These are phyloP conservation scores for Kwoniella heveanensis DNA, from an alignment of 768 basidiomycete genomes.

Conservation along the genomic window DNA sequence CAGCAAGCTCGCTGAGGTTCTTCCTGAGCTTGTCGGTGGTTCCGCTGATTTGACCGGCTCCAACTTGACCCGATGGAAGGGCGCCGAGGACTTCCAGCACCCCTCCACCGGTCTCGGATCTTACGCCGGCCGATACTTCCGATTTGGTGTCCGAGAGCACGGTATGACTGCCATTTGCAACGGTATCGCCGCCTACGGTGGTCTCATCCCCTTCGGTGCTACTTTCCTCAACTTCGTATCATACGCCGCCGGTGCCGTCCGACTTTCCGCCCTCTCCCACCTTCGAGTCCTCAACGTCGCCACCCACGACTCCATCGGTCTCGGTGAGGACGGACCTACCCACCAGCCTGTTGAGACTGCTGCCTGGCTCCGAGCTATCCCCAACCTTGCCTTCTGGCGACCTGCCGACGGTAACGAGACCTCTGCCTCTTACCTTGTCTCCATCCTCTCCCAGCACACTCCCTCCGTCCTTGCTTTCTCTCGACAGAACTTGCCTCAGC, in stretches of 20 bases:
- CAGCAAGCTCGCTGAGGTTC: conserved; percentile 68
- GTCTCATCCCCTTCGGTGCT: conserved; percentile 83
- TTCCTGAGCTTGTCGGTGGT: conserved; percentile 84
- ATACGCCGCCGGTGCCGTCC: conserved; percentile 88
- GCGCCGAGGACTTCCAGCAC: conserved; percentile 80
- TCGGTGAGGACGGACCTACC: conserved; percentile 84
- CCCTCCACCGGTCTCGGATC: conserved; percentile 79
- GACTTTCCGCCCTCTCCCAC: conserved; percentile 82
- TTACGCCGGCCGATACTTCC: conserved; percentile 86
- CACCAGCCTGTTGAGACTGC: conserved; percentile 93
- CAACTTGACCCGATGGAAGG: conserved; percentile 73
- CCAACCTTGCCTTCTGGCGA: conserved; percentile 81
- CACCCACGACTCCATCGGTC: conserved; percentile 90
- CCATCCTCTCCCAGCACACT: conserved; percentile 71
- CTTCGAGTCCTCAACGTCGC: conserved; percentile 95
- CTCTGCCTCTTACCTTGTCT: conserved; percentile 84
- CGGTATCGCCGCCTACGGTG: conserved; percentile 85
- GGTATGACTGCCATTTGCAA: conserved; percentile 96
- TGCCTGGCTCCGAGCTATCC: conserved; percentile 80
- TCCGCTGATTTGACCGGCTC: conserved; percentile 90
- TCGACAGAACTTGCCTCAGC: conserved; percentile 69
- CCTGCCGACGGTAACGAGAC: conserved; percentile 90
- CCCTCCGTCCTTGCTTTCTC: conserved; percentile 63
- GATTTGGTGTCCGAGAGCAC: conserved; percentile 97
- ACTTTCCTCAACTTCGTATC: conserved; percentile 96